Evolutionary conservation across 257 asterid genomes (phyloP).

Genomic region (Solanum acaule): DNA sequence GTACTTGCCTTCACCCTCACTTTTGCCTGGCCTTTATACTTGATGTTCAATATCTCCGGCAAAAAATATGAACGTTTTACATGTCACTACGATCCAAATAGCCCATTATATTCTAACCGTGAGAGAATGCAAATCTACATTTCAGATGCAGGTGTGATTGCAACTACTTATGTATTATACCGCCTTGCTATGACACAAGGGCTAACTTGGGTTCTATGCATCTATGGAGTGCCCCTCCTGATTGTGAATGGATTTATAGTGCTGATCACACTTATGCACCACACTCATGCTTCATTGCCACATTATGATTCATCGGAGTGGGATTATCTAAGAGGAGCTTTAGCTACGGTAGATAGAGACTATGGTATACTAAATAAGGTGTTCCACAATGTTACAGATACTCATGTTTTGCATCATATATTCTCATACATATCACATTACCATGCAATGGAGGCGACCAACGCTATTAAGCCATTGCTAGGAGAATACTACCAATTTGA

Average conservation of each 20-base stretch:
- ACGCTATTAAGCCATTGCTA: not conserved
- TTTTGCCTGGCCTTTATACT: conserved; percentile 2
- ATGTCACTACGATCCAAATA: conserved; percentile 1
- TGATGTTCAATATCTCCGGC: not conserved
- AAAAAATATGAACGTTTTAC: not conserved
- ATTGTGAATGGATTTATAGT: not conserved
- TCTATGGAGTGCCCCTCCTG: not conserved
- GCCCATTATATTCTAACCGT: not conserved
- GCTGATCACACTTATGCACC: not conserved
- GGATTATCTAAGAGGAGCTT: not conserved
- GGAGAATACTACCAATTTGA: not conserved
- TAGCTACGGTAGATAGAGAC: not conserved
- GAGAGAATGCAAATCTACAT: not conserved
- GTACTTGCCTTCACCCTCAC: not conserved
- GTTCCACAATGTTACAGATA: not conserved
- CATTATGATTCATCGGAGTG: not conserved
- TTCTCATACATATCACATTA: not conserved
- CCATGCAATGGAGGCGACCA: not conserved
- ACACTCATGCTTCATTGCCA: not conserved
- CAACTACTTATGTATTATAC: not conserved
- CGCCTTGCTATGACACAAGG: not conserved
- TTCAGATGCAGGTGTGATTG: conserved; percentile 1
- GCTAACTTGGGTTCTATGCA: not conserved
- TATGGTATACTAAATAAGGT: not conserved
- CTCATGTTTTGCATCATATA: not conserved